Percentiles rank a stretch among this genome's conserved stretches.
Conservation (phyloP, 306 rosid genomes). For the Vachellia collinsii region DNA sequence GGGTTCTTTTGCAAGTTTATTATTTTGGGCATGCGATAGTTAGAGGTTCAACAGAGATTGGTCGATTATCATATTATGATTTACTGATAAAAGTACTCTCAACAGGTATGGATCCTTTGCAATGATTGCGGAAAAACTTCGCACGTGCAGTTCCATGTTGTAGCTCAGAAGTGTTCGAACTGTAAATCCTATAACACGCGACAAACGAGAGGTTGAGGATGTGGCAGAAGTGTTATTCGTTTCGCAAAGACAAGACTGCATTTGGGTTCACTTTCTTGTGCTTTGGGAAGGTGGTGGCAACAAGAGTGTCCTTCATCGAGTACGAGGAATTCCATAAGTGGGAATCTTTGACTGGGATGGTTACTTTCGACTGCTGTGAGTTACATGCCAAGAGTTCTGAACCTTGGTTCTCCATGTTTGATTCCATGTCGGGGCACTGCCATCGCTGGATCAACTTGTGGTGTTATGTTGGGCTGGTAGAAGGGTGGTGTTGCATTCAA, state of each 20-base stretch:
- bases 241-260: neutral
- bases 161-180: constrained; percentile 76
- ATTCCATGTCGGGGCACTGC: neutral
- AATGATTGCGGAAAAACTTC: constrained; percentile 79
- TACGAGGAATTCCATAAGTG: constrained; percentile 18
- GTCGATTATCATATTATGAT: neutral
- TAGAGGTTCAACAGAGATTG: neutral
- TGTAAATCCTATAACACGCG: constrained; percentile 92
- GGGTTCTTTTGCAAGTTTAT: neutral
- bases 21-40: neutral
- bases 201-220: constrained; percentile 67
- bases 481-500: neutral
- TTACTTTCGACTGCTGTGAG: neutral
- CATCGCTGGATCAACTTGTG: neutral
- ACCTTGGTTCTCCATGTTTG: neutral
- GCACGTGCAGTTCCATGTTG: constrained; percentile 63
- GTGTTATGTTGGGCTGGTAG: neutral
- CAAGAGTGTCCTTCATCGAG: constrained; percentile 3
- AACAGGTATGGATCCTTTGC: constrained; percentile 86
- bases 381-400: neutral
- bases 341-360: neutral
- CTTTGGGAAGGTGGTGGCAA: constrained; percentile 18
- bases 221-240: constrained; percentile 36
- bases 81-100: constrained; percentile 19
- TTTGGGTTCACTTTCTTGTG: constrained; percentile 23